A percentile compares a stretch with the other conserved stretches of the same genome.
phyloP scores from a whole-genome alignment of 129 eudicot species.

The Pittosporum tobira region DNA sequence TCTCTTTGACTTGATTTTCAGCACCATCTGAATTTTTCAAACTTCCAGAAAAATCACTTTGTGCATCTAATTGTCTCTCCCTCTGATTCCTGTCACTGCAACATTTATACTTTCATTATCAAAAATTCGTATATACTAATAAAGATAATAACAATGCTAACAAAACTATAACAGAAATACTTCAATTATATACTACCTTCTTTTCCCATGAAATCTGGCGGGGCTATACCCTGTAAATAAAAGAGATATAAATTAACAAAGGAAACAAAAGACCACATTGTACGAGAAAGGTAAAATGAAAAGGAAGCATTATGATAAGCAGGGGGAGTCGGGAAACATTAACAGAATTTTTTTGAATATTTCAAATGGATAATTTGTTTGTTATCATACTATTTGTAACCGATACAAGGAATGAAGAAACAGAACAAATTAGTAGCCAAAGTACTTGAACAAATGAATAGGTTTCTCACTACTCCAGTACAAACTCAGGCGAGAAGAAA shows the following conservation, averaged over 20 bases:
- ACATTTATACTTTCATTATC: slow-evolving; percentile 1
- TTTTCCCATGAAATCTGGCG: slow-evolving; percentile 29
- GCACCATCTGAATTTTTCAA: slow-evolving; percentile 43
- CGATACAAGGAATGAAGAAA: not conserved
- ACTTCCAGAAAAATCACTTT: slow-evolving; percentile 46
- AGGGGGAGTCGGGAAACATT: not conserved
- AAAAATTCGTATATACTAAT: not conserved
- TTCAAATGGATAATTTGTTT: not conserved
- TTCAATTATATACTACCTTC: slow-evolving; percentile 28
- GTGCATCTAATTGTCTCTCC: slow-evolving; percentile 47
- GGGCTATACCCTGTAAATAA: slow-evolving; percentile 38
- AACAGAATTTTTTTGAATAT: no score
- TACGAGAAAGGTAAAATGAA: not conserved
- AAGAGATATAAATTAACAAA: slow-evolving; percentile 21
- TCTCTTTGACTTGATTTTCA: slow-evolving; percentile 36
- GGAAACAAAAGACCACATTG: not conserved
- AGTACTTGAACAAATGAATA: not conserved
- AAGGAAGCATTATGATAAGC: not conserved
- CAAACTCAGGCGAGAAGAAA: no score
- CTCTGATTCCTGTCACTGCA: slow-evolving; percentile 45
- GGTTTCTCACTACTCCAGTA: not conserved
- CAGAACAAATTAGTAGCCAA: not conserved
- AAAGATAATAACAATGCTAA: not conserved
- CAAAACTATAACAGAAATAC: not conserved
- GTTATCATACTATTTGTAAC: not conserved